Conservation (phyloP, 495 filamentous ascomycete genomes). For the Clohesyomyces aquaticus region DNA sequence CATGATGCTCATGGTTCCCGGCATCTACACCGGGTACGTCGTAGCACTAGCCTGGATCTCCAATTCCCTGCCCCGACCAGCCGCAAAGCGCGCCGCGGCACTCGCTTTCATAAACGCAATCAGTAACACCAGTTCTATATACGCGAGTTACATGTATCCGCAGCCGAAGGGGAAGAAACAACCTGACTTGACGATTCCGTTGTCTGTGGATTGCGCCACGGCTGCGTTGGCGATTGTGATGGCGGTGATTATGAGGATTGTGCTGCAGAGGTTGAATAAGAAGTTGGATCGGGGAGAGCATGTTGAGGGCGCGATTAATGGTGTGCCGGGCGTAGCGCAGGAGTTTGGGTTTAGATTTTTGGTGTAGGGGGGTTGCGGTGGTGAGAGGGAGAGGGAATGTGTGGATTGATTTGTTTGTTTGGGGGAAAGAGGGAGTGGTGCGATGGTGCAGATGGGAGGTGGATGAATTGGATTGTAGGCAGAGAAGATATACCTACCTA, state of each 20-base stretch:
- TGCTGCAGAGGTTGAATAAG: slow-evolving; percentile 71
- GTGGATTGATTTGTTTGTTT: background rate
- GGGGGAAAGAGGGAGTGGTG: background rate
- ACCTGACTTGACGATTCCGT: slow-evolving; percentile 59
- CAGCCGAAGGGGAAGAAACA: slow-evolving; percentile 36
- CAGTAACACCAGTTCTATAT: slow-evolving; percentile 74
- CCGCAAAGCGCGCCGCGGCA: slow-evolving; percentile 79
- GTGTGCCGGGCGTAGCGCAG: slow-evolving; percentile 58
- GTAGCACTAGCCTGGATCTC: slow-evolving; percentile 79
- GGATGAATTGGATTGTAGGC: background rate
- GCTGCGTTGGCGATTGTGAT: slow-evolving; percentile 67
- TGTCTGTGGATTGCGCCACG: slow-evolving; percentile 73
- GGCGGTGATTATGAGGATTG: slow-evolving; percentile 65
- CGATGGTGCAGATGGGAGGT: background rate
- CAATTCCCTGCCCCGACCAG: slow-evolving; percentile 80
- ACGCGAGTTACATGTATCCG: slow-evolving; percentile 75
- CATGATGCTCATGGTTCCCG: slow-evolving; percentile 82
- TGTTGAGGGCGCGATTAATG: slow-evolving; percentile 50
- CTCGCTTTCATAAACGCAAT: slow-evolving; percentile 82
- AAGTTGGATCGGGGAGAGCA: slow-evolving; percentile 63
- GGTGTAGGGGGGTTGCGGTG: slow-evolving; percentile 44
- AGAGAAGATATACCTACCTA: too few relatives aligned
- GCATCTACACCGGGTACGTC: slow-evolving; percentile 67
- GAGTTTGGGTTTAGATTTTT: slow-evolving; percentile 68
- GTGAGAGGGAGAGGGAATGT: background rate